Evolutionary conservation across 371 early-diverging fungal genomes (phyloP).

Genomic region (Saksenaea oblongispora): DNA sequence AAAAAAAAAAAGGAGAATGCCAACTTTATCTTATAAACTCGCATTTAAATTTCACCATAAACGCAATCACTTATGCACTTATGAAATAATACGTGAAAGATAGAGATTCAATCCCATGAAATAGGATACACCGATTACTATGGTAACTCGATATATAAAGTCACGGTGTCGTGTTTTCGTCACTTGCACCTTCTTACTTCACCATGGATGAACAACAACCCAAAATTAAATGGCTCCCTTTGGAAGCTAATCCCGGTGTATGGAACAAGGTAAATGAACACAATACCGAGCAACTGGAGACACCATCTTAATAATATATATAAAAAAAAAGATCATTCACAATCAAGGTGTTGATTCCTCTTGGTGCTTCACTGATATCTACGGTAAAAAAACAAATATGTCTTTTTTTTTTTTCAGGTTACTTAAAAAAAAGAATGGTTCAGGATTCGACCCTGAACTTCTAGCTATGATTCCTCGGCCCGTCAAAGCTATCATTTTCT

Average conservation of each 20-base stretch:
- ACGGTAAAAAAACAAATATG: slow-evolving; percentile 31
- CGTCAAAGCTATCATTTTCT: slow-evolving; percentile 72
- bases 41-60: too few relatives aligned
- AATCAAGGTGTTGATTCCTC: slow-evolving; percentile 55
- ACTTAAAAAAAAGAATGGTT: neutral
- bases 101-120: too few relatives aligned
- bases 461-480: slow-evolving; percentile 78
- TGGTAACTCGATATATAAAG: neutral
- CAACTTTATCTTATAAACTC: too few relatives aligned
- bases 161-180: neutral
- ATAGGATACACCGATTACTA: too few relatives aligned
- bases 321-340: slow-evolving; percentile 50
- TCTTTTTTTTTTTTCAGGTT: neutral
- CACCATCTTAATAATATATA: too few relatives aligned
- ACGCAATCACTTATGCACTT: too few relatives aligned
- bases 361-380: slow-evolving; percentile 65
- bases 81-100: too few relatives aligned
- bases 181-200: neutral
- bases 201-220: slow-evolving; percentile 4
- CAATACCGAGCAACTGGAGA: too few relatives aligned
- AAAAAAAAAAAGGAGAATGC: too few relatives aligned
- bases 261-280: slow-evolving; percentile 77
- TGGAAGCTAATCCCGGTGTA: slow-evolving; percentile 86
- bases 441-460: slow-evolving; percentile 75
- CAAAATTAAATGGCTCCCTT: slow-evolving; percentile 69